Percentiles rank a stretch among this genome's conserved stretches.
phyloP scores from a whole-genome alignment of 331 rosid genomes.

The Quercus tomentella region DNA sequence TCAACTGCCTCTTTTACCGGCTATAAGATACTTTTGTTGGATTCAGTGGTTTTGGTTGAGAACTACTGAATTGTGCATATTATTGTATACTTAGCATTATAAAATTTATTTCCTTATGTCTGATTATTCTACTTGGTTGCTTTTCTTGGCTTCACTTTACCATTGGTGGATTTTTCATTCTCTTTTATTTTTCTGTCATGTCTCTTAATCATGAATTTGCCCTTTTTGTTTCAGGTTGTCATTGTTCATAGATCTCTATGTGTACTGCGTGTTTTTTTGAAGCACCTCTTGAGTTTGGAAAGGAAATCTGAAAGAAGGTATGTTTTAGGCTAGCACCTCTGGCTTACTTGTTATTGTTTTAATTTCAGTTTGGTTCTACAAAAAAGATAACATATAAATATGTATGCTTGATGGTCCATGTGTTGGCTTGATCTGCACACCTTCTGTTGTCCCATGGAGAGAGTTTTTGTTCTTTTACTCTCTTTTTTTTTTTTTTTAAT shows the following conservation, averaged over 20 bases:
- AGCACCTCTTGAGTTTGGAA: constrained; percentile 46
- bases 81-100: background rate
- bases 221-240: constrained; percentile 46
- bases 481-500: background rate
- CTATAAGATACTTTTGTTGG: background rate
- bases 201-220: constrained; percentile 16
- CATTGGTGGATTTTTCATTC: constrained; percentile 3
- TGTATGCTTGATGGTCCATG: background rate
- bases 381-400: background rate
- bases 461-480: background rate
- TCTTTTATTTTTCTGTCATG: background rate
- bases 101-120: background rate
- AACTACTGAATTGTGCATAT: background rate
- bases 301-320: constrained; percentile 64
- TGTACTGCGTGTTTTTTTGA: constrained; percentile 63
- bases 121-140: background rate
- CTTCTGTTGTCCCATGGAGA: background rate
- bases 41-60: background rate
- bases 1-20: background rate
- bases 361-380: constrained; percentile 10
- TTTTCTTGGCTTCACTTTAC: constrained; percentile 11
- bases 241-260: constrained; percentile 62
- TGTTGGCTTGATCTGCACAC: background rate
- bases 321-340: background rate
- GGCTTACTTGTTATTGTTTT: constrained; percentile 9